Conservation (phyloP, 441 rosid species). For the Populus hybrid region DNA sequence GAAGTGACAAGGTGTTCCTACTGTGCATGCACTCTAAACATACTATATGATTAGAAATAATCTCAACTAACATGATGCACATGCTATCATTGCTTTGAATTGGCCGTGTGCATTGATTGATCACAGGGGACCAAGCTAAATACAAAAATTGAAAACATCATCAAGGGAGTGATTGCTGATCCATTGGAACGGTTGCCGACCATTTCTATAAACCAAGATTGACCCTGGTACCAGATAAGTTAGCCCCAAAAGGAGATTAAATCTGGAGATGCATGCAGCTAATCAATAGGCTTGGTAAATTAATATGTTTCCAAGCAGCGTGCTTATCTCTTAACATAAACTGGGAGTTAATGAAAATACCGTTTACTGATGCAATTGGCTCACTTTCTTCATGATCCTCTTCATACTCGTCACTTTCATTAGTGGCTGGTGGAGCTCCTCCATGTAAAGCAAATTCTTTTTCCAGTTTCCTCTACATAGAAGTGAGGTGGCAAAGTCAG, state of each 20-base stretch:
- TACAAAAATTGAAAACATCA: neutral
- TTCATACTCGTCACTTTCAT: constrained; percentile 26
- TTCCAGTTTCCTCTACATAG: constrained; percentile 74
- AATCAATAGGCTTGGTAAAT: neutral
- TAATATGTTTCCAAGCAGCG: neutral
- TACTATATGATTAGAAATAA: neutral
- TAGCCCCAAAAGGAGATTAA: neutral
- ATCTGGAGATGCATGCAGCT: neutral
- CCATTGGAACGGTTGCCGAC: neutral
- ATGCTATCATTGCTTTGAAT: neutral
- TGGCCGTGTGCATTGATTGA: neutral
- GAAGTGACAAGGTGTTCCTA: neutral
- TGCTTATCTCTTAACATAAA: constrained; percentile 7
- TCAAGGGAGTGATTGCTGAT: neutral
- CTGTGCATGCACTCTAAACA: neutral
- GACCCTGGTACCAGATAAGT: neutral
- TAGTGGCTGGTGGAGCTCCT: constrained; percentile 35
- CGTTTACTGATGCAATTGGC: constrained; percentile 44
- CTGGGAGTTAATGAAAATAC: constrained; percentile 31
- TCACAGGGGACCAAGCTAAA: neutral
- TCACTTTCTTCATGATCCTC: constrained; percentile 46
- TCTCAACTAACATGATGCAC: neutral
- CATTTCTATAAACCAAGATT: neutral
- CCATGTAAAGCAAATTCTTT: constrained; percentile 43
- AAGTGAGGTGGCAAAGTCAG: constrained; percentile 12